Evolutionary conservation across 2,329 filamentous ascomycete species (phyloP), one percentile per base, ranked within the genome.

Genomic region (Exophiala lecanii-corni): DNA sequence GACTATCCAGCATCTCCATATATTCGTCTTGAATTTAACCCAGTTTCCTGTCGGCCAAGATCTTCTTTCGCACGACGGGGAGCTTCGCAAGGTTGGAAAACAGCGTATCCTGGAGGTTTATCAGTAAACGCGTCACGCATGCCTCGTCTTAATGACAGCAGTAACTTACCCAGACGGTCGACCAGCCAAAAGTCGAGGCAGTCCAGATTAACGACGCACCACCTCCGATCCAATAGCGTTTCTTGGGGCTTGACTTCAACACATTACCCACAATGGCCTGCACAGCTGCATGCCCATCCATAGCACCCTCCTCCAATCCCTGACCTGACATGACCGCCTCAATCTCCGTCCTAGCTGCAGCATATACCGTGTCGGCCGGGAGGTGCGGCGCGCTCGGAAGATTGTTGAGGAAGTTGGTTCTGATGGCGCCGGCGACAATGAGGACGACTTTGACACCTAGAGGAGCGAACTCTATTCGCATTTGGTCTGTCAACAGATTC

Each of bases 351-450:
- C 12, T 26, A 7, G 23, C 23, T 12, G 23, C 23, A 12, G 12
- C 12, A 26, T 26, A 26, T 26, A 12, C 7, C 6, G 23, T 7
- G 12, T 6, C 12, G 23, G 23, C 23, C 23, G 23, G 23, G 15
- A 32, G 19, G 20, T 39, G 25, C 23, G 26, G 37, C 12, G 10
- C 30, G 9, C 23, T 26, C 7, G 12, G 7, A 13, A 39, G 13
- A 9, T 41, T 41, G 13, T 13, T 21, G 18, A 30, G 23, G 50
- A 82, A 77, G 23, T 74, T 75, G 30, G 70, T 74, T 56, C 73
- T 70, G 18, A 82, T 76, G 9, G 77, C 77, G 9, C 79, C 78
- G 1, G 78, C 81, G 2, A 81, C 65, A 19, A 75, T 64, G 3
- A 74, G 71, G 39, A 69, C 70, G 19, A 78, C 70, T 31, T 68